A percentile compares a stretch with the other conserved stretches of the same genome.
Evolutionary conservation across 2,329 filamentous ascomycete genomes (phyloP).

Genomic region (Apiospora aurea): DNA sequence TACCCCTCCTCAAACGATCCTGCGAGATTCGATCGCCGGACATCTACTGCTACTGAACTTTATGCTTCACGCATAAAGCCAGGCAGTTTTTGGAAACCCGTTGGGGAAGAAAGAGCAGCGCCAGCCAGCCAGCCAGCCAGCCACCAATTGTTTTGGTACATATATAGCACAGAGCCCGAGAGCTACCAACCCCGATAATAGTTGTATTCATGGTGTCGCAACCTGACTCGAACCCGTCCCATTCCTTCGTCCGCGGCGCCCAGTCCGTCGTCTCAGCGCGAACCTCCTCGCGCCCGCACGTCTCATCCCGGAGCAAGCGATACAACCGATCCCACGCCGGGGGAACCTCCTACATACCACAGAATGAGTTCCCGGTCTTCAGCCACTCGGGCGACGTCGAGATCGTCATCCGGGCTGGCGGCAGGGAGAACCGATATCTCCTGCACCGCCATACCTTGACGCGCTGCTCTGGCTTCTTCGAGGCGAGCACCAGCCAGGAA

Average conservation of each 20-base stretch:
- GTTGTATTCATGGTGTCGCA: conserved; percentile 67
- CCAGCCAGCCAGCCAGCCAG: background rate
- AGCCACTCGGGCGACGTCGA: conserved; percentile 92
- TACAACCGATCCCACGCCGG: conserved; percentile 85
- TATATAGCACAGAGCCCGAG: conserved; percentile 21
- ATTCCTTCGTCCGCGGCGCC: conserved; percentile 64
- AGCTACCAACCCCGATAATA: background rate
- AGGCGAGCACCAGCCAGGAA: conserved; percentile 81
- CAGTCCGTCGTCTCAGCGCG: conserved; percentile 71
- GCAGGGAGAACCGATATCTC: conserved; percentile 82
- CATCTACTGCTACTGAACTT: background rate
- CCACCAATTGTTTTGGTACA: conserved; percentile 16
- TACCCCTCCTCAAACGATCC: background rate
- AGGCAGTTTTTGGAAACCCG: background rate
- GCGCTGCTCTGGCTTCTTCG: conserved; percentile 93
- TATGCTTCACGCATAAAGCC: conserved; percentile 15
- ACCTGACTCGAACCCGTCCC: conserved; percentile 55
- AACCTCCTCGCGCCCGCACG: conserved; percentile 59
- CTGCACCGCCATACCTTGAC: conserved; percentile 87
- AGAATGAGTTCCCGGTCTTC: conserved; percentile 94
- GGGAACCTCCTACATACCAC: conserved; percentile 69
- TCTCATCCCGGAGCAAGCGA: conserved; percentile 65
- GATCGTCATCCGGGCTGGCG: conserved; percentile 71
- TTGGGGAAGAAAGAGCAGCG: background rate
- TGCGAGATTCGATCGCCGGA: conserved; percentile 13